Base-by-base conservation (phyloP, 495 filamentous ascomycete genomes). In the Niebla homalea region DNA sequence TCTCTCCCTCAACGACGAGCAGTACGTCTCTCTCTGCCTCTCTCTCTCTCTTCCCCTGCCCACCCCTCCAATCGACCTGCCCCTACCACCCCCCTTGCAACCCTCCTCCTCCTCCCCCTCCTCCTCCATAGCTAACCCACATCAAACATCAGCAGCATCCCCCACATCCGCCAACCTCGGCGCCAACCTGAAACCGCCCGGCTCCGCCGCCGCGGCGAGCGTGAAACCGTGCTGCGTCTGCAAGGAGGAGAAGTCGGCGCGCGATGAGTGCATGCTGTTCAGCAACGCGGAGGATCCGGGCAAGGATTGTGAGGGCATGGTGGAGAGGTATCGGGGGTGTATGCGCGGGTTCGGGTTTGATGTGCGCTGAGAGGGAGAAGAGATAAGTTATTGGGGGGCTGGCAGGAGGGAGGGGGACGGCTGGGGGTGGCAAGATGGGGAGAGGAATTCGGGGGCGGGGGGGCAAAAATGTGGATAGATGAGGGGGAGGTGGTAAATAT, bases 251-350 rank as follows among this genome's bases (percentile, higher is more conserved):
- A 98, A 98, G 65, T 74, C 85, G 51, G 68, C 72, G 52, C 87
- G 92, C 52, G 92, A 98, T 67, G 92, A 98, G 69, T 98, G 92
- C 74, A 96, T 98, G 90, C 84, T 98, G 16, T 95, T 97, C 69
- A 89, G 84, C 49, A 87, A 78, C 54, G 71, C 78, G 54, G 76
- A 79, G 50, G 79, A 93, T 60, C 83, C 89, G 25, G 75, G 86
- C 59, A 63, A 73, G 56, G 87, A 89, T 54, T 98, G 92, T 71
- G 71, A 80, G 64, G 73, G 81, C 14, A 77, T 81, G 49, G 84
- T 98, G 55, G 80, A 88, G 14, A 77, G 81, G 58, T 98, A 98
- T 70, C 80, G 82, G 75, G 78, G 67, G 48, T 98, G 92, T 64
- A 98, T 98, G 92, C 79, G 79, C 36, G 84, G 89, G 18, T 97